Base-by-base conservation (phyloP, 345 rosid genomes). In the Geranium rotundifolium region DNA sequence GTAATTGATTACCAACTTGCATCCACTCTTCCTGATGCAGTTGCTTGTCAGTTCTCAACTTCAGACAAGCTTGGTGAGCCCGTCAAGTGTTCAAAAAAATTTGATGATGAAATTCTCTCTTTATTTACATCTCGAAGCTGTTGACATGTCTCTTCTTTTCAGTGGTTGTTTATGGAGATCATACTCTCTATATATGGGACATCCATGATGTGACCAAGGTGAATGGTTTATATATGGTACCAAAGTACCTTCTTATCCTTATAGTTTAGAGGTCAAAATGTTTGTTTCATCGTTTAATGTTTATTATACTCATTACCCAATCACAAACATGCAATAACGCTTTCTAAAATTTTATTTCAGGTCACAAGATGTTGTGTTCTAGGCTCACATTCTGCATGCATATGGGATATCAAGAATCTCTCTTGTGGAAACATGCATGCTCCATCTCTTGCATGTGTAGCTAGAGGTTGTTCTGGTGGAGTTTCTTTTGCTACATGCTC, bases 401-500 rank as follows among this genome's bases (percentile, higher is more conserved):
- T 90, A 72, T 81, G 88, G 95, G 95, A 90, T 74, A 71, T 87
- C 65, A 83, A 84, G 77, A 90, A 83, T 75, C 88, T 90, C 67
- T 81, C 83, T 64, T 87, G 95, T 67, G 95, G 84, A 77, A 87
- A 82, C 60, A 61, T 81, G 83, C 97, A 87, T 20, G 79, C 82
- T 77, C 82, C 91, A 64, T 74, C 84, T 65, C 68, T 76, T 71
- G 86, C 81, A 57, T 90, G 97, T 73, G 79, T 73, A 59, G 86
- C 88, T 62, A 87, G 86, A 69, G 97, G 97, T 54, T 90, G 95
- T 79, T 67, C 80, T 58, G 90, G 88, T 69, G 91, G 90, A 65
- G 78, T 85, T 71, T 85, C 95, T 34, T 90, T 90, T 73, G 83
- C 95, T 34, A 90, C 91, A 64, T 90, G 95, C 77, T 87, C 95